Base-by-base conservation (phyloP, 441 rosid species). In the Adansonia rubrostipa region DNA sequence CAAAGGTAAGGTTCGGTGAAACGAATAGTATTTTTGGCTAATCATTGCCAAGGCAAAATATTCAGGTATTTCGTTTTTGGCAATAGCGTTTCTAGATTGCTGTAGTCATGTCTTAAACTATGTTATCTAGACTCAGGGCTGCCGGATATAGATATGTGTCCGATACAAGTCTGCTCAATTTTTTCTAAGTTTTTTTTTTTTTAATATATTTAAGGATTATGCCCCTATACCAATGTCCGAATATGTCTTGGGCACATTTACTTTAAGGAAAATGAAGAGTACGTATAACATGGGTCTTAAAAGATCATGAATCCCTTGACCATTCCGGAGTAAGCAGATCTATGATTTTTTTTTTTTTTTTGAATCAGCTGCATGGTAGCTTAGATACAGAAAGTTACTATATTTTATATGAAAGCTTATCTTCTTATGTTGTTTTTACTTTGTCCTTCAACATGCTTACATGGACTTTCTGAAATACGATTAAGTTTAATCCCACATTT, bases 1-100 rank as follows among this genome's bases (percentile, higher is more conserved):
- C 89, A 91, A 84, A 92, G 98, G 99, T 96, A 87, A 51, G 81
- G 44, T 72, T 50, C 56, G 47, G 72, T 22, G 9, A 61, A 67
- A 5, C 17, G 42, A 8, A n/a, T 51, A 50, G 42, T 72, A 9
- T 63, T 36, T 78, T 65, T 28, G 40, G 66, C 20, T 66, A n/a
- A 54, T 36, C 15, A 44, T 77, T 65, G 13, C 63, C 42, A 53
- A 70, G 54, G 48, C 65, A 44, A 73, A 73, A 10, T 40, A 20
- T 24, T 69, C n/a, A 28, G 8, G 40, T 47, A 47, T 47, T 20
- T 20, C 20, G 73, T 24, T 20, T 56, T 57, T 22, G 20, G 62
- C 2, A 6, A 47, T 20, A 22, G 3, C 22, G 57, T 69, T 51
- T 47, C 73, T 69, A 47, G 73, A 69, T 47, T 47, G 73, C 5